Conservation (phyloP, 1,139 yeast species). For the Hyphopichia buzzinii region DNA sequence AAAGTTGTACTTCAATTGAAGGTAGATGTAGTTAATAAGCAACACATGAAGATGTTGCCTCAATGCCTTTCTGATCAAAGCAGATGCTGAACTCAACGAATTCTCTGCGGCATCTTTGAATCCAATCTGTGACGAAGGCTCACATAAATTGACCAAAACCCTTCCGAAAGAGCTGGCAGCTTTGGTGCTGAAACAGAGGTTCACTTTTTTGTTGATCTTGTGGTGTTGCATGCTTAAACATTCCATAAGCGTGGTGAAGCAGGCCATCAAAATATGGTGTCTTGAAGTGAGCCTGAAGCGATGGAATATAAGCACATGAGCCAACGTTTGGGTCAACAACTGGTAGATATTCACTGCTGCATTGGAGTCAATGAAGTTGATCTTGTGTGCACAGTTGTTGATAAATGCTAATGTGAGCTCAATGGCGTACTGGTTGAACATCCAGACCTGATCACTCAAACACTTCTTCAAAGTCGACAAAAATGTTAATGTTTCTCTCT, state of each 20-base stretch:
- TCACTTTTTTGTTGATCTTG: background rate
- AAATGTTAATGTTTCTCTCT: background rate
- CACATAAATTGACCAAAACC: conserved; percentile 67
- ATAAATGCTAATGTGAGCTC: conserved; percentile 50
- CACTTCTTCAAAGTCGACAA: conserved; percentile 29
- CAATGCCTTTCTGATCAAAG: conserved; percentile 54
- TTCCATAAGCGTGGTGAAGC: conserved; percentile 49
- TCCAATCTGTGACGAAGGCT: conserved; percentile 42
- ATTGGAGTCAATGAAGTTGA: conserved; percentile 10
- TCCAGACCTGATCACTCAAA: conserved; percentile 53
- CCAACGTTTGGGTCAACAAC: conserved; percentile 42
- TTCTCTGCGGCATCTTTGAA: conserved; percentile 19
- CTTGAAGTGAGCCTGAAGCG: conserved; percentile 69
- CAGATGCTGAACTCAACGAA: conserved; percentile 54
- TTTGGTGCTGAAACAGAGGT: background rate
- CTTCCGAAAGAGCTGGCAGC: conserved; percentile 54
- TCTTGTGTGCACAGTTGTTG: conserved; percentile 18
- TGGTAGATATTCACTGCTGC: conserved; percentile 26
- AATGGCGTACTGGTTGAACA: conserved; percentile 64
- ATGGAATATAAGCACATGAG: conserved; percentile 62
- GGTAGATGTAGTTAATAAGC: conserved; percentile 52
- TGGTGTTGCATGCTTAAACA: conserved; percentile 31
- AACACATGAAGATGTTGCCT: conserved; percentile 64
- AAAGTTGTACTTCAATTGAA: conserved; percentile 52
- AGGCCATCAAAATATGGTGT: conserved; percentile 59